Evolutionary conservation across 306 rosid genomes (phyloP).

Genomic region (Sechiopsis laciniata): DNA sequence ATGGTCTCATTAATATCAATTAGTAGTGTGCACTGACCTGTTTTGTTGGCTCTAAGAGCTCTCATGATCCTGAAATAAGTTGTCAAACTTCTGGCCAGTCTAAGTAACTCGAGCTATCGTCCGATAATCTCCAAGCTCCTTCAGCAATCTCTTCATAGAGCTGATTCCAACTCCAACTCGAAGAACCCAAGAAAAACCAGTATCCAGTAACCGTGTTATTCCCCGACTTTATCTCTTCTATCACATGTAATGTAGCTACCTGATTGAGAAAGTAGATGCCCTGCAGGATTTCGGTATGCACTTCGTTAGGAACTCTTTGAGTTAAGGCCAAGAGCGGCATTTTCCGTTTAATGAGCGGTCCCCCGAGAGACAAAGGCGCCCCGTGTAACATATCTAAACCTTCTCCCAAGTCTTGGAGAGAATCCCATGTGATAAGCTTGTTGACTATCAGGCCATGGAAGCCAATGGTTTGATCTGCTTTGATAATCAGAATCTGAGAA

Average conservation of each 20-base stretch:
- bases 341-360: slow-evolving; percentile 52
- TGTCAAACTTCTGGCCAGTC: slow-evolving; percentile 54
- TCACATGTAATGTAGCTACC: slow-evolving; percentile 33
- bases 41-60: slow-evolving; percentile 5
- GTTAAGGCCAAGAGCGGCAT: slow-evolving; percentile 64
- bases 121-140: slow-evolving; percentile 64
- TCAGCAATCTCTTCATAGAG: slow-evolving; percentile 57
- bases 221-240: slow-evolving; percentile 45
- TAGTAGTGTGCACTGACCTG: slow-evolving; percentile 14
- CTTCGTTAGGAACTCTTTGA: slow-evolving; percentile 25
- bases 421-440: slow-evolving; percentile 60
- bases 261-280: slow-evolving; percentile 69
- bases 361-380: slow-evolving; percentile 69
- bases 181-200: slow-evolving; percentile 89
- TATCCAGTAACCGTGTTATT: slow-evolving; percentile 39
- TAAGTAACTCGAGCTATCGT: slow-evolving; percentile 39
- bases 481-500: slow-evolving; percentile 65
- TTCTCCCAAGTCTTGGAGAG: slow-evolving; percentile 45
- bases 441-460: slow-evolving; percentile 80
- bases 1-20: background rate
- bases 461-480: slow-evolving; percentile 54
- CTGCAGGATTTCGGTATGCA: slow-evolving; percentile 57
- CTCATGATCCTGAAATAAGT: background rate
- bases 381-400: slow-evolving; percentile 40
- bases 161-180: slow-evolving; percentile 87